A percentile compares a stretch with the other conserved stretches of the same genome.
phyloP scores from a whole-genome alignment of 179 eudicot species.

The Drosera spatulata region DNA sequence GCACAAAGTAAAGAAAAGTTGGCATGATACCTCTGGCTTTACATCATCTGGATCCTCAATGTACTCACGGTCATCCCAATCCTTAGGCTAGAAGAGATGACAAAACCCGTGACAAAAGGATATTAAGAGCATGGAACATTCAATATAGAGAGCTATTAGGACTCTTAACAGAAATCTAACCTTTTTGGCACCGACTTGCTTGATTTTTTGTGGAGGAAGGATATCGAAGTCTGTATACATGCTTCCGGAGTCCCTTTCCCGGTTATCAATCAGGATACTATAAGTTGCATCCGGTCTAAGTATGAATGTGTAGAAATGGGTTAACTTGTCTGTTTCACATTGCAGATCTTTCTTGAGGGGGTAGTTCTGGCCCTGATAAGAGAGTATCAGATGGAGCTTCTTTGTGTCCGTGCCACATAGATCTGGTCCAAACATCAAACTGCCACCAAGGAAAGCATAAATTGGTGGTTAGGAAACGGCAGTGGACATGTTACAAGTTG shows the following conservation, averaged over 20 bases:
- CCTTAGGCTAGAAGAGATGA: conserved; percentile 42
- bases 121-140: background rate
- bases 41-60: conserved; percentile 56
- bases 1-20: background rate
- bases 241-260: conserved; percentile 82
- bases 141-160: background rate
- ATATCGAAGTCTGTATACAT: conserved; percentile 85
- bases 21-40: conserved; percentile 53
- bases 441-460: conserved; percentile 8
- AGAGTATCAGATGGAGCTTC: conserved; percentile 53
- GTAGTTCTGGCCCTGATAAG: conserved; percentile 63
- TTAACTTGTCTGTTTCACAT: conserved; percentile 66
- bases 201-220: conserved; percentile 75
- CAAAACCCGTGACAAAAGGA: background rate
- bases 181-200: conserved; percentile 62
- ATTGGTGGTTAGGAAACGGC: background rate
- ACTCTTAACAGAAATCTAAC: conserved; percentile 12
- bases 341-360: conserved; percentile 51
- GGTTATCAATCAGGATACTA: conserved; percentile 53
- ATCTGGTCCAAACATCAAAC: conserved; percentile 80
- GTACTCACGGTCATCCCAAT: conserved; percentile 75
- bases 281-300: conserved; percentile 79
- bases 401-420: conserved; percentile 57
- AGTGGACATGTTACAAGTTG: no score
- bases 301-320: conserved; percentile 75